phyloP scores from a whole-genome alignment of 148 eudicot genomes.

The Limonium bicolor region DNA sequence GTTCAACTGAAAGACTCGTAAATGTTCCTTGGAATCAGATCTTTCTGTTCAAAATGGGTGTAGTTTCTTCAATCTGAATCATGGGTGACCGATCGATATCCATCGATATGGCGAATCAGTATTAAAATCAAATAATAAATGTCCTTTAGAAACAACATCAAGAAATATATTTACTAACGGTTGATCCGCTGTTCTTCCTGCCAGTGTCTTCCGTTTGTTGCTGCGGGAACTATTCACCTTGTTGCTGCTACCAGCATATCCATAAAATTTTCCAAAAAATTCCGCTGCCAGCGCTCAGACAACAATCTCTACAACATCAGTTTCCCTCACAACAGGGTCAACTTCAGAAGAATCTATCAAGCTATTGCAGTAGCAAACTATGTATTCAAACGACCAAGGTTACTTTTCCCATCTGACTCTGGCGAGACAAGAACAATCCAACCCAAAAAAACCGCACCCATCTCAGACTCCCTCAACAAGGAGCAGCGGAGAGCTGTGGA shows the following conservation, averaged over 20 bases:
- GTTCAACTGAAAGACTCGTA: too few species aligned
- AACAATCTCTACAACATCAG: slow-evolving; percentile 43
- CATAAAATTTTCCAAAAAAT: slow-evolving; percentile 37
- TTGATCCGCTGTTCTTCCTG: too few species aligned
- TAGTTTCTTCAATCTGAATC: too few species aligned
- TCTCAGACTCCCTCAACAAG: slow-evolving; percentile 39
- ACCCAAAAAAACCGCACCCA: slow-evolving; percentile 21
- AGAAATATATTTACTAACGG: too few species aligned
- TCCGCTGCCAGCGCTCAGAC: slow-evolving; percentile 29
- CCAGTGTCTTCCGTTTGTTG: not conserved
- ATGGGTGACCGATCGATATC: too few species aligned
- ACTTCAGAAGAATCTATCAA: slow-evolving; percentile 63
- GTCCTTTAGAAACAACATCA: too few species aligned
- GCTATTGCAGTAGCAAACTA: slow-evolving; percentile 58
- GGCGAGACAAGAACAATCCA: slow-evolving; percentile 21
- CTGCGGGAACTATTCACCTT: slow-evolving; percentile 69
- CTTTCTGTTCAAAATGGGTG: too few species aligned
- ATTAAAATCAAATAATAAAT: not conserved
- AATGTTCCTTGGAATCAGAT: too few species aligned
- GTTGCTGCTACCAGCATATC: slow-evolving; percentile 85
- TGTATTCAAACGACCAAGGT: slow-evolving; percentile 20
- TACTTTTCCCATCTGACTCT: slow-evolving; percentile 45
- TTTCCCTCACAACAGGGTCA: slow-evolving; percentile 47
- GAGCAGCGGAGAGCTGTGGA: slow-evolving; percentile 51
- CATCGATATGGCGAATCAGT: too few species aligned